phyloP scores from a whole-genome alignment of 164 flowering plant species.

The Houttuynia cordata region DNA sequence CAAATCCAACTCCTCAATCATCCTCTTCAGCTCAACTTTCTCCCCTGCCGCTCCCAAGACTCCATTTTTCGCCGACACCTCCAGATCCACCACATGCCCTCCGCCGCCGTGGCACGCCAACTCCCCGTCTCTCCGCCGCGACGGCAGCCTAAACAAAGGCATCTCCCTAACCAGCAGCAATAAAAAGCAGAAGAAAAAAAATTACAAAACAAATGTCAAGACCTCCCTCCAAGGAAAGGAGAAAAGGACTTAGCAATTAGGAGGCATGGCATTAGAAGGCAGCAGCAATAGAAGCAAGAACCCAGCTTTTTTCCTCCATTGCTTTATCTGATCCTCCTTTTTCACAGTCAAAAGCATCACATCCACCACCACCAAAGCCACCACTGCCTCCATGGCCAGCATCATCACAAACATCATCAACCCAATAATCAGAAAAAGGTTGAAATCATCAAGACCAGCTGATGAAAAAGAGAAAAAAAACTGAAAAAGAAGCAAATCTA shows the following conservation, averaged over 20 bases:
- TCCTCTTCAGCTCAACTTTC: slow-evolving; percentile 35
- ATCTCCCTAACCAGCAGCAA: slow-evolving; percentile 13
- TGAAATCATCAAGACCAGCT: slow-evolving; percentile 36
- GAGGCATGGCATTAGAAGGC: slow-evolving; percentile 11
- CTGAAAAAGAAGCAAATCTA: background rate
- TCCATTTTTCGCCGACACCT: slow-evolving; percentile 43
- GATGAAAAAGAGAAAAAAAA: background rate
- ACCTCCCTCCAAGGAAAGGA: background rate
- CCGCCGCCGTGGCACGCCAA: slow-evolving; percentile 30
- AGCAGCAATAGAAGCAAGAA: slow-evolving; percentile 11
- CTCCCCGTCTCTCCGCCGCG: slow-evolving; percentile 22
- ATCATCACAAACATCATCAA: slow-evolving; percentile 4
- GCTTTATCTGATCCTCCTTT: slow-evolving; percentile 11
- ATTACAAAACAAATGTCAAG: background rate
- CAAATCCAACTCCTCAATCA: slow-evolving; percentile 42
- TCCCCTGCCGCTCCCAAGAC: slow-evolving; percentile 17
- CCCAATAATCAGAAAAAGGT: slow-evolving; percentile 26
- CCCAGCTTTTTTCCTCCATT: slow-evolving; percentile 1
- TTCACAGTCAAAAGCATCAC: slow-evolving; percentile 36
- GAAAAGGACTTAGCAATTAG: slow-evolving; percentile 1
- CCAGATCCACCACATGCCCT: slow-evolving; percentile 40
- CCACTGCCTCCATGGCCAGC: slow-evolving; percentile 21
- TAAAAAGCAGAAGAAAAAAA: no score
- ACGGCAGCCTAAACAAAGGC: slow-evolving; percentile 31
- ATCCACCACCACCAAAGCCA: slow-evolving; percentile 27